Evolutionary conservation across 768 basidiomycete genomes (phyloP), one percentile per base, ranked within the genome.

Genomic region (Termitomyces sp.): DNA sequence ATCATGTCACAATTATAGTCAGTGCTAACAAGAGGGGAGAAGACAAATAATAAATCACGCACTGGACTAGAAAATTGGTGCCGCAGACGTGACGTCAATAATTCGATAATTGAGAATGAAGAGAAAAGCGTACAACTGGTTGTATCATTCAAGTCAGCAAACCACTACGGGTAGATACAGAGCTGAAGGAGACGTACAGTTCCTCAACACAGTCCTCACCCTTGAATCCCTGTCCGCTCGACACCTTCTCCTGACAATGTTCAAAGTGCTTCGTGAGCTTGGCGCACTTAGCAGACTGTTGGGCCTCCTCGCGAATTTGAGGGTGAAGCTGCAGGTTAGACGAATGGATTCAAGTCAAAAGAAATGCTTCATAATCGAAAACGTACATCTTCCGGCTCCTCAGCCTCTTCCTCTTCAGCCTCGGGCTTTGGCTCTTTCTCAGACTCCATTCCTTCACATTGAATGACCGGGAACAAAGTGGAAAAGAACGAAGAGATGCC

Each of bases 191-290:
- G n/a, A 82, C 88, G 72, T 66, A 91, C 89, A 93, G 71, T 80
- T 93, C 93, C 75, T 94, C 91, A 40, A 95, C 89, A 69, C 93
- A 96, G 70, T 95, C 93, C 79, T 96, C 95, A 63, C 86, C 86
- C 71, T 91, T 87, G 83, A 82, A 93, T 41, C 93, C 94, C 67
- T 94, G 69, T 30, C 94, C 95, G 33, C 78, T 79, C 60, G 84
- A 74, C 50, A 97, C 87, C 76, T 93, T 95, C 73, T 95, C 90
- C 70, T 91, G 83, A 73, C 95, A 96, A 69, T 95, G 91, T 60
- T 88, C 82, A 72, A 95, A 96, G 76, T 96, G 95, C 68, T 89
- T 84, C 41, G 87, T 78, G 57, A 87, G 71, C 40, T 84, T 73
- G 41, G 81, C 82, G 64, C 94, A 95, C 63, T 87, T 83, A 3